phyloP scores from a whole-genome alignment of 169 alveolate species.

The Cryptosporidium ubiquitum region DNA sequence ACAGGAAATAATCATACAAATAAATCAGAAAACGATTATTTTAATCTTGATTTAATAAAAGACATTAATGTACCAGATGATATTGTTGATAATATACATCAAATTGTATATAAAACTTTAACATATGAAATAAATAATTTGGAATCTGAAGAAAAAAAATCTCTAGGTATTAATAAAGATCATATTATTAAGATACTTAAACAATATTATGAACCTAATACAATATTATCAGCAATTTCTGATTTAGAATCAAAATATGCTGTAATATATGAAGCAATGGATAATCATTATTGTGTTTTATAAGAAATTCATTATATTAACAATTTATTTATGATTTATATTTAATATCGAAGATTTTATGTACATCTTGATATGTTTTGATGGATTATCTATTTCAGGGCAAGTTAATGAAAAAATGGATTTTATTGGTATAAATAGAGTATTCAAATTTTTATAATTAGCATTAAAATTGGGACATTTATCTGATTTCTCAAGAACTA shows the following conservation, averaged over 20 bases:
- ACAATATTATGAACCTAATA: constrained; percentile 33
- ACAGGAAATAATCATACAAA: background rate
- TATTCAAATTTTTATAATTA: background rate
- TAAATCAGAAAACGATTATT: background rate
- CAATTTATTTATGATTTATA: background rate
- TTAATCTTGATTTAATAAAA: constrained; percentile 2
- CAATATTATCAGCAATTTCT: constrained; percentile 24
- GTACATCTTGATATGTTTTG: constrained; percentile 13
- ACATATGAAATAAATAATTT: constrained; percentile 16
- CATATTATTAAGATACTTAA: constrained; percentile 6
- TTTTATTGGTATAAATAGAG: constrained; percentile 39
- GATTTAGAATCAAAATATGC: constrained; percentile 72
- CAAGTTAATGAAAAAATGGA: constrained; percentile 55
- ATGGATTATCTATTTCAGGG: constrained; percentile 63
- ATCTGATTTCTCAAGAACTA: background rate
- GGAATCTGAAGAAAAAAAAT: constrained; percentile 25
- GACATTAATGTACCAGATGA: constrained; percentile 44
- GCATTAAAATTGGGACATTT: background rate
- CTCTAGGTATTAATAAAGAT: constrained; percentile 25
- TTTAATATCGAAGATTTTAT: constrained; percentile 25
- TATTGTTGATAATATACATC: constrained; percentile 16
- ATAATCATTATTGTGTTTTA: constrained; percentile 50
- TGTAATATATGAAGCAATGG: constrained; percentile 57
- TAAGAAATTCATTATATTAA: background rate
- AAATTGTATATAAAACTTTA: constrained; percentile 38